Evolutionary conservation across 1,139 yeast genomes (phyloP).

Genomic region (Schizosaccharomyces versatilis): DNA sequence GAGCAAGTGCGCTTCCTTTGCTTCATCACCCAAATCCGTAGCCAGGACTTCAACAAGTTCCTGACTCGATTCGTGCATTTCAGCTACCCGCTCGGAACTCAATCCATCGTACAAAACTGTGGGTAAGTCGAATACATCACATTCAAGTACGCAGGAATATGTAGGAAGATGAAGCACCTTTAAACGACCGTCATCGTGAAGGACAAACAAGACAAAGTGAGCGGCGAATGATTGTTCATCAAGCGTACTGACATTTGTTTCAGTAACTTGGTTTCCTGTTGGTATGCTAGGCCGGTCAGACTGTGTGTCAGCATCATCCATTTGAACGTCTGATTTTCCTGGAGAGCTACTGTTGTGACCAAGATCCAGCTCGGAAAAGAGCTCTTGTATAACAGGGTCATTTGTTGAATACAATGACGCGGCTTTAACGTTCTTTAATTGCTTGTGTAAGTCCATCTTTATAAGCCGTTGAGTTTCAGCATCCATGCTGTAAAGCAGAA

Average conservation of each 20-base stretch:
- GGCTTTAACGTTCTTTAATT: neutral
- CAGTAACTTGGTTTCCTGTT: neutral
- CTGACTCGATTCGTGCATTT: conserved; percentile 3
- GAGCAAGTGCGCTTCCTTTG: conserved; percentile 37
- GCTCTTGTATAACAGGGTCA: neutral
- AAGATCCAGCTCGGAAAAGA: neutral
- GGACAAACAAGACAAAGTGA: conserved; percentile 4
- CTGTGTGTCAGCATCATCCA: neutral
- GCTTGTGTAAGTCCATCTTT: conserved; percentile 6
- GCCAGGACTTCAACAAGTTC: conserved; percentile 44
- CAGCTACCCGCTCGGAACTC: neutral
- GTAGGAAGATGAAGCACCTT: conserved; percentile 9
- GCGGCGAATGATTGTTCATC: neutral
- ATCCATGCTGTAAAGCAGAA: conserved; percentile 11
- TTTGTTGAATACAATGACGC: neutral
- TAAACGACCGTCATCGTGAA: conserved; percentile 4
- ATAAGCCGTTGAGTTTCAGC: conserved; percentile 10
- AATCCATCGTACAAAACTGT: conserved; percentile 4
- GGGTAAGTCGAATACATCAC: neutral
- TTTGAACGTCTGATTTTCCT: neutral
- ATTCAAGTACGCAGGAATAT: conserved; percentile 3
- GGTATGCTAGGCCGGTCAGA: neutral
- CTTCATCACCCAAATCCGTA: conserved; percentile 39
- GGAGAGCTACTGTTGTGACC: neutral
- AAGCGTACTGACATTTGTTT: neutral